Conservation (phyloP, 352 stramenopile species). For the Globisporangium paroecandrum region DNA sequence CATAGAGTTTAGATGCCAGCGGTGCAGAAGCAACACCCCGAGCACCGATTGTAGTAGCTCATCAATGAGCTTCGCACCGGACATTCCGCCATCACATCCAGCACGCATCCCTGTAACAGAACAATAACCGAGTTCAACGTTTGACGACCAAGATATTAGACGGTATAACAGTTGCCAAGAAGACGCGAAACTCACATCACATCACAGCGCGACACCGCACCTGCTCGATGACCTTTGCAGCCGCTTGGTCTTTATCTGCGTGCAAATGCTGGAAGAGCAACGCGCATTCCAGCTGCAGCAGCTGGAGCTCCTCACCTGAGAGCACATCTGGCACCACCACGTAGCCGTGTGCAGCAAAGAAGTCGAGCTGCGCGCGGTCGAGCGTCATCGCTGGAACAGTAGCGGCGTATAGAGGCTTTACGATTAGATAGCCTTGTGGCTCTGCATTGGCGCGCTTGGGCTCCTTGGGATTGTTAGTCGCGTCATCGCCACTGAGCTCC, state of each 20-base stretch:
- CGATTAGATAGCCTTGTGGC: not conserved
- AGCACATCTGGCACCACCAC: conserved; percentile 33
- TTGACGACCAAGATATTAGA: not conserved
- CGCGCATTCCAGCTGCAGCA: conserved; percentile 38
- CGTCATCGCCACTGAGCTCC: not conserved
- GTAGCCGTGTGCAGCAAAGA: conserved; percentile 22
- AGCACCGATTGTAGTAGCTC: not conserved
- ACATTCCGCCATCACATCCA: conserved; percentile 55
- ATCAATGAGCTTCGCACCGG: conserved; percentile 24
- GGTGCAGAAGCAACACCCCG: not conserved
- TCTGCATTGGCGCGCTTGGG: not conserved
- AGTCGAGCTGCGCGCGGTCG: not conserved
- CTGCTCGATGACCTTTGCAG: conserved; percentile 24
- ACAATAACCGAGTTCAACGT: not conserved
- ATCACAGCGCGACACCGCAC: conserved; percentile 1
- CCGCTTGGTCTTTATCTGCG: conserved; percentile 9
- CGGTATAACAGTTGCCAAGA: not conserved
- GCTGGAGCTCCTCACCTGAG: conserved; percentile 30
- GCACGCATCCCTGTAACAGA: conserved; percentile 38
- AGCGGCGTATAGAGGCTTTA: too few species aligned
- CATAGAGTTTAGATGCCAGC: not conserved
- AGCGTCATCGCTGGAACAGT: not conserved
- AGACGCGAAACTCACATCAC: not conserved
- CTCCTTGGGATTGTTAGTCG: not conserved
- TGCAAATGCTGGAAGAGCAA: conserved; percentile 21